Base-by-base conservation (phyloP, 2,329 filamentous ascomycete genomes). In the Venturia asperata region DNA sequence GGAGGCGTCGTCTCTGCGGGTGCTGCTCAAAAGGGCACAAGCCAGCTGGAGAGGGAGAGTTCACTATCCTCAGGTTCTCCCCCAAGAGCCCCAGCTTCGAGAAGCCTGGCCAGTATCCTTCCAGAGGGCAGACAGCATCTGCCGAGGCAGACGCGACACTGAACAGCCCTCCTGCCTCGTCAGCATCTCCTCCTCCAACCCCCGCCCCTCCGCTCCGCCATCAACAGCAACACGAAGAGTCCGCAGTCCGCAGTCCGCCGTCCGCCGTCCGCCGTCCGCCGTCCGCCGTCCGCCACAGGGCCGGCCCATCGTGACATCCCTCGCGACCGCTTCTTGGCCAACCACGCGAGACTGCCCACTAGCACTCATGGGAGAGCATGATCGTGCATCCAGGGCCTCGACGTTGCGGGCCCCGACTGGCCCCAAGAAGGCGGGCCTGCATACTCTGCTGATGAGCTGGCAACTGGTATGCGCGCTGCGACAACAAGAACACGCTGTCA, bases 1-100 rank as follows among this genome's bases (percentile, higher is more conserved):
- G 30, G 63, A 64, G 63, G 61, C 5, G 63, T 64, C 49, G 1
- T 37, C 5, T 45, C 30, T 64, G 63, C 47, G 15, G n/a, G 43
- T 37, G 34, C 47, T 24, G 27, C 62, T 43, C 27, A n/a, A 39
- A 39, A 9, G 42, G 58, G 30, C 47, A 2, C 58, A 24, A n/a
- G n/a, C n/a, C n/a, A n/a, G n/a, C n/a, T n/a, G n/a, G n/a, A n/a
- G n/a, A n/a, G n/a, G n/a, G n/a, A n/a, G n/a, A n/a, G n/a, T n/a
- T n/a, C n/a, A n/a, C n/a, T n/a, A n/a, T n/a, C n/a, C n/a, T n/a
- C n/a, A n/a, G 30, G 30, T 34, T 3, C 30, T 6, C 30, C 3
- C 30, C 30, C 30, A 34, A 34, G 30, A 34, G 30, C 30, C n/a
- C n/a, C n/a, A n/a, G 7, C 47, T 55, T 55, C 49, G 49, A 55